phyloP scores from a whole-genome alignment of 441 rosid species.

The Jatropha podagrica region DNA sequence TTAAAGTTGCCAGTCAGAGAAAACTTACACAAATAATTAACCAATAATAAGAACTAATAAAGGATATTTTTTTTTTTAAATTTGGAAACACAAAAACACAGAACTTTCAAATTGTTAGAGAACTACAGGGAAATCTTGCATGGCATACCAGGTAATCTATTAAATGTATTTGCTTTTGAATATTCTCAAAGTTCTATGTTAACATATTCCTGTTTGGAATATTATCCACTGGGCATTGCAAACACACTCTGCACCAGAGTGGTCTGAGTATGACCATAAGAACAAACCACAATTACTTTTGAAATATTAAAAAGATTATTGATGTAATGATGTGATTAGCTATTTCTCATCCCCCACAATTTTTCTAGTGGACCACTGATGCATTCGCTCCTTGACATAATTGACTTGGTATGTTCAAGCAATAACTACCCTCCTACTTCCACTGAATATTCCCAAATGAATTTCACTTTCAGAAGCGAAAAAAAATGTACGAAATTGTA shows the following conservation, averaged over 20 bases:
- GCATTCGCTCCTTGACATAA: neutral
- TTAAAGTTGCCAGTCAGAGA: neutral
- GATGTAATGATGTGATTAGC: neutral
- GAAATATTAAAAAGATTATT: neutral
- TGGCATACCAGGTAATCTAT: neutral
- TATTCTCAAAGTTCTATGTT: neutral
- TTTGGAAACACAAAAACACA: neutral
- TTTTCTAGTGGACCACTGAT: neutral
- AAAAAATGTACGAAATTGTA: too few species aligned
- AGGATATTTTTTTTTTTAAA: neutral
- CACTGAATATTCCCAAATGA: slow-evolving; percentile 4
- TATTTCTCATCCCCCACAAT: neutral
- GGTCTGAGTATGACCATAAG: slow-evolving; percentile 1
- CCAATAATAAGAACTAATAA: neutral
- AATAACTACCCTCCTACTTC: neutral
- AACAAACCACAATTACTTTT: neutral
- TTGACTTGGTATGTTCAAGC: neutral
- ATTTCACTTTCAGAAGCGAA: neutral
- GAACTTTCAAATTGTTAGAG: neutral
- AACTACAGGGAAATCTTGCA: neutral
- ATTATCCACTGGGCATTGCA: neutral
- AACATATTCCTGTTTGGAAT: neutral
- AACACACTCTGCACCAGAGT: neutral
- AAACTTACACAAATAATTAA: neutral
- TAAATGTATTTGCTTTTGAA: neutral